Conservation (phyloP, 495 filamentous ascomycete genomes). For the Parachaetomium inaequale region DNA sequence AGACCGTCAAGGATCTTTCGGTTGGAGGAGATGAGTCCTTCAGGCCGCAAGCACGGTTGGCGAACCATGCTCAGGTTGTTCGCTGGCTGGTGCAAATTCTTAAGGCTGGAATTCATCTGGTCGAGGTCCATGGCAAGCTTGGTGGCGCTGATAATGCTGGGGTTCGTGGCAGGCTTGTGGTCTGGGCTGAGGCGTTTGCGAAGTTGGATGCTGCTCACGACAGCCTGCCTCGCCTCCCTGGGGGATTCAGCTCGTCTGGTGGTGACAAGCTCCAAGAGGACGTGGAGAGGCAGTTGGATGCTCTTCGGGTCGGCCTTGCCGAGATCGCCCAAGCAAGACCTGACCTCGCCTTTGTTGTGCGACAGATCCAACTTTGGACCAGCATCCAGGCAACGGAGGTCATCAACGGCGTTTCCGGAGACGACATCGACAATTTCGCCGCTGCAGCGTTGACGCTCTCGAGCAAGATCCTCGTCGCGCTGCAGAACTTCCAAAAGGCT, state of each 20-base stretch:
- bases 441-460: conserved; percentile 57
- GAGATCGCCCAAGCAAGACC: conserved; percentile 47
- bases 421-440: conserved; percentile 29
- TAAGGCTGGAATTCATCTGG: conserved; percentile 41
- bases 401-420: conserved; percentile 18
- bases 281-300: conserved; percentile 41
- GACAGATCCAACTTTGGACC: conserved; percentile 56
- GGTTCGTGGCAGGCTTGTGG: conserved; percentile 42
- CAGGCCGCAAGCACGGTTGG: conserved; percentile 16
- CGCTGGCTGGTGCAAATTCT: conserved; percentile 44
- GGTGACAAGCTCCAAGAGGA: conserved; percentile 44
- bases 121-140: conserved; percentile 60
- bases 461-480: conserved; percentile 63
- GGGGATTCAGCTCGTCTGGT: conserved; percentile 47
- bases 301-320: conserved; percentile 45
- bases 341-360: conserved; percentile 59
- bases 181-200: conserved; percentile 49
- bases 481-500: conserved; percentile 63
- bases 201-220: conserved; percentile 36
- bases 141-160: conserved; percentile 46
- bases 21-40: conserved; percentile 19
- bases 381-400: conserved; percentile 17
- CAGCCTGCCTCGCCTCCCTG: conserved; percentile 52
- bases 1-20: conserved; percentile 27
- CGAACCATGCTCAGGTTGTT: conserved; percentile 34